A percentile compares a stretch with the other conserved stretches of the same genome.
Evolutionary conservation across 768 basidiomycete genomes (phyloP).

Genomic region (Suillus variegatus): DNA sequence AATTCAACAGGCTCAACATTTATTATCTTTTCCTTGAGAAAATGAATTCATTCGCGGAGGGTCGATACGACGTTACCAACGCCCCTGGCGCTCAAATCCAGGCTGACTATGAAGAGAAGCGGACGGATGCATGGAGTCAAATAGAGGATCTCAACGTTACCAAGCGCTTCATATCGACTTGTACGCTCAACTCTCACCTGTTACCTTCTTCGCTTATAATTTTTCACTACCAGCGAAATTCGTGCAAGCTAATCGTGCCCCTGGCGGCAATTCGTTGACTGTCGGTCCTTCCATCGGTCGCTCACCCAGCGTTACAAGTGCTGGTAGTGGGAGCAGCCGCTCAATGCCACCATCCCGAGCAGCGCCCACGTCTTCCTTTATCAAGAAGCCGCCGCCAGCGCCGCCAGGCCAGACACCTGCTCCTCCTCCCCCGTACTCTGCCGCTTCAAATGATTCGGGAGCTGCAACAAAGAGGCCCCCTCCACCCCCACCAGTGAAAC

Average conservation of each 20-base stretch:
- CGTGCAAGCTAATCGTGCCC: conserved; percentile 55
- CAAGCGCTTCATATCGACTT: conserved; percentile 83
- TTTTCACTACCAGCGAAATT: conserved; percentile 52
- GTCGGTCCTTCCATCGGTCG: conserved; percentile 38
- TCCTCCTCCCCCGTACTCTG: conserved; percentile 50
- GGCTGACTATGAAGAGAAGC: conserved; percentile 72
- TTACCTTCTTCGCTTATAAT: conserved; percentile 13
- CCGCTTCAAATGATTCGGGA: conserved; percentile 25
- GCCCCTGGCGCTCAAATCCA: conserved; percentile 69
- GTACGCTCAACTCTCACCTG: conserved; percentile 43
- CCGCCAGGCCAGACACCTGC: conserved; percentile 33
- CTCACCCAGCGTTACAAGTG: conserved; percentile 26
- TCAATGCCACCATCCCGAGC: conserved; percentile 23
- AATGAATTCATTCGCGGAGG: conserved; percentile 81
- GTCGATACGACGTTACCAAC: conserved; percentile 74
- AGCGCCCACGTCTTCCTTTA: conserved; percentile 29
- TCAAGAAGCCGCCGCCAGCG: conserved; percentile 45
- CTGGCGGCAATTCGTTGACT: conserved; percentile 34
- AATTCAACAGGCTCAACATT: conserved; percentile 71
- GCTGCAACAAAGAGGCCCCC: conserved; percentile 70
- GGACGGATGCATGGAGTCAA: conserved; percentile 78
- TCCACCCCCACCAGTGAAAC: conserved; percentile 89
- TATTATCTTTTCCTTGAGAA: conserved; percentile 96
- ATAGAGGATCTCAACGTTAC: conserved; percentile 82
- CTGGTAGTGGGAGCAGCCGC: conserved; percentile 27